These are phyloP conservation scores for Dictyostelium purpureum DNA, from an alignment of 78 protist genomes.

Conservation along the genomic window DNA sequence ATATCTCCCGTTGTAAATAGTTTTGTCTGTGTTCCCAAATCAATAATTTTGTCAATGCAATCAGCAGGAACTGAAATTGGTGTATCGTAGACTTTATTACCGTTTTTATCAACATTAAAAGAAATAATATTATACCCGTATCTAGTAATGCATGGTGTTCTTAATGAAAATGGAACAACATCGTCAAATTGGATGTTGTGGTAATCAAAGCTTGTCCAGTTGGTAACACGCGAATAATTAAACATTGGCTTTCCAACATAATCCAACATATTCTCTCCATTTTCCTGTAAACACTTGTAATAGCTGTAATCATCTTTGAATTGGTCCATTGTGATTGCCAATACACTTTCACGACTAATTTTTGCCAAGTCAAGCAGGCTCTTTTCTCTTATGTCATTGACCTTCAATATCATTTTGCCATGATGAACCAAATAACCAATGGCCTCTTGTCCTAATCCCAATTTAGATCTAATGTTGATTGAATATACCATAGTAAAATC, in stretches of 20 bases:
- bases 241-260: background rate
- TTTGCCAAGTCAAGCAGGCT: background rate
- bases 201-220: slow-evolving; percentile 24
- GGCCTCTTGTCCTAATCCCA: background rate
- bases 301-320: background rate
- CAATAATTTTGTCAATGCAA: too few relatives aligned
- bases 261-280: background rate
- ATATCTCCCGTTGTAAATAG: too few relatives aligned
- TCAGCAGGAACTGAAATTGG: slow-evolving; percentile 12
- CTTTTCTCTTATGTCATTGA: background rate
- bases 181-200: background rate
- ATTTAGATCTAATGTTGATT: background rate
- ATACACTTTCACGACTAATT: background rate
- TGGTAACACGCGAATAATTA: background rate
- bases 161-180: background rate
- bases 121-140: background rate
- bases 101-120: background rate
- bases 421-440: slow-evolving; percentile 23
- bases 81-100: background rate
- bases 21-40: too few relatives aligned
- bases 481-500: background rate
- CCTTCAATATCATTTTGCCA: background rate
- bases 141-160: background rate
- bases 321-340: background rate
- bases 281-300: background rate